Conservation (phyloP, 2,329 filamentous ascomycete species). For the Fusarium kyushuense region DNA sequence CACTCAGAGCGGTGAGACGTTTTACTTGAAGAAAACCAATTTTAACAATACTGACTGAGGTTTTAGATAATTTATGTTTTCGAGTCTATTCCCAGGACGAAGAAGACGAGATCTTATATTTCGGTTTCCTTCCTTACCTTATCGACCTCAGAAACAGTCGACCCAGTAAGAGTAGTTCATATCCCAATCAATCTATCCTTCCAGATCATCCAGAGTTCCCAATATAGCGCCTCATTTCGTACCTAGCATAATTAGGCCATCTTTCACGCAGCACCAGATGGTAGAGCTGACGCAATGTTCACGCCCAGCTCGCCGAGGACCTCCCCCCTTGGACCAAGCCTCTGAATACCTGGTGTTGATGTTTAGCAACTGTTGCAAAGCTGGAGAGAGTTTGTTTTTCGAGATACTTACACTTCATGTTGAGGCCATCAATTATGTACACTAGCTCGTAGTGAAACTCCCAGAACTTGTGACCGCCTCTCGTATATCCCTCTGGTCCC, state of each 20-base stretch:
- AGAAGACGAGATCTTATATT: too few relatives aligned
- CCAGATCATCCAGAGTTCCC: fast-evolving
- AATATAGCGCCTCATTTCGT: too few relatives aligned
- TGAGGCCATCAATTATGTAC: background rate
- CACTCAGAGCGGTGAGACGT: too few relatives aligned
- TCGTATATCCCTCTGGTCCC: too few relatives aligned
- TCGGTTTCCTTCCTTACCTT: too few relatives aligned
- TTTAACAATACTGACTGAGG: too few relatives aligned
- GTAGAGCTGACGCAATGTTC: background rate
- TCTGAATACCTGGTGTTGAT: background rate
- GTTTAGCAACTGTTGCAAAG: background rate
- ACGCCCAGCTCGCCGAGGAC: background rate
- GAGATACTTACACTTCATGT: conserved; percentile 8
- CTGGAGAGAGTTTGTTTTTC: fast-evolving
- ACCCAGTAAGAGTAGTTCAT: background rate
- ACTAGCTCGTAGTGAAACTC: background rate
- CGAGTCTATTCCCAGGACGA: too few relatives aligned
- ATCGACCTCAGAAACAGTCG: background rate
- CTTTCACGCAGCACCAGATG: background rate
- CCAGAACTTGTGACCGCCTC: background rate
- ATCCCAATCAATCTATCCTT: background rate
- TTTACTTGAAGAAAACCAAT: too few relatives aligned
- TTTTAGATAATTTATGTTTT: too few relatives aligned
- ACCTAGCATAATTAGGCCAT: too few relatives aligned
- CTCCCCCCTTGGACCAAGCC: background rate